Evolutionary conservation across 306 rosid genomes (phyloP).

Genomic region (Myrica gale): DNA sequence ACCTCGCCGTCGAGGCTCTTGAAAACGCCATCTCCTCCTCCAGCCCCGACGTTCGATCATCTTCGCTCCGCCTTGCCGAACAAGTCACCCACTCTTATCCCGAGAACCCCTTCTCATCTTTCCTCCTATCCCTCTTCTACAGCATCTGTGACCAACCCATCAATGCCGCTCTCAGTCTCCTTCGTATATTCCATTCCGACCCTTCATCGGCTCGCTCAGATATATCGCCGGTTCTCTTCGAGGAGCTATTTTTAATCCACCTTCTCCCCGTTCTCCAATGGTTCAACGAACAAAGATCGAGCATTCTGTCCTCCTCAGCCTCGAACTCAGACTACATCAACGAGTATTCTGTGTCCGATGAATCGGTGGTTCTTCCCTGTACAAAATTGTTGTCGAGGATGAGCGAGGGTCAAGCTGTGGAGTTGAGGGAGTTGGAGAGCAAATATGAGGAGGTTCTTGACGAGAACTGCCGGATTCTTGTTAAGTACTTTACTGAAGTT

Average conservation of each 20-base stretch:
- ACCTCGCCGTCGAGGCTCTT: slow-evolving; percentile 52
- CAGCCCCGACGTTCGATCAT: slow-evolving; percentile 38
- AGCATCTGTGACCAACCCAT: slow-evolving; percentile 40
- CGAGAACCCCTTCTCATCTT: slow-evolving; percentile 44
- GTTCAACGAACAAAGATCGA: slow-evolving; percentile 54
- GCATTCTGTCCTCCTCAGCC: slow-evolving; percentile 32
- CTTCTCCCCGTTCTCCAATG: slow-evolving; percentile 61
- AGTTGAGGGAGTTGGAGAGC: slow-evolving; percentile 65
- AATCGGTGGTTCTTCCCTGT: slow-evolving; percentile 36
- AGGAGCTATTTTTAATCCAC: slow-evolving; percentile 59
- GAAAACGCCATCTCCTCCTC: slow-evolving; percentile 54
- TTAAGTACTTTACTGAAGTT: slow-evolving; percentile 51
- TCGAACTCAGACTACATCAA: not conserved
- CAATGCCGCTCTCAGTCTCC: slow-evolving; percentile 51
- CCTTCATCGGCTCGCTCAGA: slow-evolving; percentile 67
- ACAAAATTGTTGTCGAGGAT: slow-evolving; percentile 61
- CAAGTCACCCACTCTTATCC: slow-evolving; percentile 60
- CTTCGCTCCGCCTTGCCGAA: slow-evolving; percentile 62
- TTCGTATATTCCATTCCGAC: slow-evolving; percentile 43
- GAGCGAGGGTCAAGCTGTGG: slow-evolving; percentile 57
- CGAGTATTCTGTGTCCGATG: slow-evolving; percentile 40
- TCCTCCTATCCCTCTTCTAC: slow-evolving; percentile 60
- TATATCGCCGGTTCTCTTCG: slow-evolving; percentile 64
- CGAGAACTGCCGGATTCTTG: slow-evolving; percentile 62
- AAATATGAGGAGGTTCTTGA: slow-evolving; percentile 59